Base-by-base conservation (phyloP, 2,329 filamentous ascomycete genomes). In the Pochonia chlamydosporia region DNA sequence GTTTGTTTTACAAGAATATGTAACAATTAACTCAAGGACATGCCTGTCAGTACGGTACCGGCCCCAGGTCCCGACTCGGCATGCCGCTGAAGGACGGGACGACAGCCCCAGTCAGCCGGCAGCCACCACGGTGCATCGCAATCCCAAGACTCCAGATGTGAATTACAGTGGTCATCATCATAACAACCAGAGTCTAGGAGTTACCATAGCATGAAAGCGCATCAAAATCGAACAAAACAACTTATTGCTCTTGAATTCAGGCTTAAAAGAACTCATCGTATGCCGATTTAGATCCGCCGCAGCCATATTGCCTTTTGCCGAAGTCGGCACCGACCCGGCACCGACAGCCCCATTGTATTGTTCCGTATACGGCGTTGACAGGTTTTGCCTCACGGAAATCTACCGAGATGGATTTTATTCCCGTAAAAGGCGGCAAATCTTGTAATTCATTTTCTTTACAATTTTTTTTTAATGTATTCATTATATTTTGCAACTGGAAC, bases 271-370 rank as follows among this genome's bases (percentile, higher is more conserved):
- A 16, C 33, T 33, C 18, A 46, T 26, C 33, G 33, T 16, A 13
- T 8, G 26, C 26, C 13, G 26, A 13, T 28, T 28, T 28, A 13
- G 13, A 28, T 28, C 13, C 26, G 26, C 13, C 14, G 39, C 9
- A 21, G 30, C 40, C 10, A 18, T 6, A 8, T 23, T 40, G 37
- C 16, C 21, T n/a, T 20, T 51, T 50, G 54, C 55, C 56, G 54
- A 56, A 23, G 24, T 57, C 56, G 56, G 56, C 52, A 52, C 56
- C 56, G 56, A 57, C n/a, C 5, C 51, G 52, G 52, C 52, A 16
- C 45, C 48, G 51, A 46, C 10, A 10, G 26, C 16, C 11, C 36
- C n/a, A n/a, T 24, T 25, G 6, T 26, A 28, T 26, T 7, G 35
- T 11, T 28, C 39, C 13, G 14, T 39, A 7, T 1, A 14, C 25